phyloP scores from a whole-genome alignment of 2,329 filamentous ascomycete species.

The Pseudodiploospora longispora region DNA sequence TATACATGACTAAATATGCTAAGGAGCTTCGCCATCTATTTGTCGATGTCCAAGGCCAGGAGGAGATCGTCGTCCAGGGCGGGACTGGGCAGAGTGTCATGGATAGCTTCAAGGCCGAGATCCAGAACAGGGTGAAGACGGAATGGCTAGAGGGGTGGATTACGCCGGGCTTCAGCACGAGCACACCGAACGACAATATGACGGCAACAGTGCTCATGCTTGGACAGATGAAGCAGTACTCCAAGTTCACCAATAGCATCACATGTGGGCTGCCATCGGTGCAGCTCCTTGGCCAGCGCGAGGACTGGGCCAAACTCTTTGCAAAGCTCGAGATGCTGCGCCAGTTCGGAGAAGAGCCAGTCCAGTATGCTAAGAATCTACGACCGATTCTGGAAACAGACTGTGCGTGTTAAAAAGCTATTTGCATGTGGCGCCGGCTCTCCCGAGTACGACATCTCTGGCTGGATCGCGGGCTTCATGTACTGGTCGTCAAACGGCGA shows the following conservation, averaged over 20 bases:
- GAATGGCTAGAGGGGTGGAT: constrained; percentile 35
- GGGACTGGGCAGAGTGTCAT: constrained; percentile 19
- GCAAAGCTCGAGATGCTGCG: constrained; percentile 33
- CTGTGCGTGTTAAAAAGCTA: constrained; percentile 27
- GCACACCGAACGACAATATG: constrained; percentile 27
- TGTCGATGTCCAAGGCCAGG: constrained; percentile 34
- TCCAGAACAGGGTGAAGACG: constrained; percentile 30
- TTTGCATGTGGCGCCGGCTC: constrained; percentile 21
- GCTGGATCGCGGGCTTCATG: constrained; percentile 42
- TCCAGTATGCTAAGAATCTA: constrained; percentile 29
- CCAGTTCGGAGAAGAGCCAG: constrained; percentile 35
- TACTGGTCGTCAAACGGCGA: constrained; percentile 33
- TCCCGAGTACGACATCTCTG: constrained; percentile 30
- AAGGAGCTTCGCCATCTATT: constrained; percentile 38
- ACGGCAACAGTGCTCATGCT: constrained; percentile 37
- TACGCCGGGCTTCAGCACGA: constrained; percentile 35
- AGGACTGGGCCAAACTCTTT: constrained; percentile 34
- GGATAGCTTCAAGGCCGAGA: constrained; percentile 28
- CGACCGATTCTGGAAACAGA: constrained; percentile 37
- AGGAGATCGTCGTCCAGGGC: constrained; percentile 27
- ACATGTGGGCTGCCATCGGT: constrained; percentile 36
- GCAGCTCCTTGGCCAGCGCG: constrained; percentile 28
- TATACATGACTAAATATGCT: constrained; percentile 39
- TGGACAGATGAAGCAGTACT: constrained; percentile 34
- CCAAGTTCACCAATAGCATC: constrained; percentile 26